Evolutionary conservation across 805 yeast species (phyloP), one percentile per base, ranked within the genome.

Genomic region (Blastobotrys muscicola): DNA sequence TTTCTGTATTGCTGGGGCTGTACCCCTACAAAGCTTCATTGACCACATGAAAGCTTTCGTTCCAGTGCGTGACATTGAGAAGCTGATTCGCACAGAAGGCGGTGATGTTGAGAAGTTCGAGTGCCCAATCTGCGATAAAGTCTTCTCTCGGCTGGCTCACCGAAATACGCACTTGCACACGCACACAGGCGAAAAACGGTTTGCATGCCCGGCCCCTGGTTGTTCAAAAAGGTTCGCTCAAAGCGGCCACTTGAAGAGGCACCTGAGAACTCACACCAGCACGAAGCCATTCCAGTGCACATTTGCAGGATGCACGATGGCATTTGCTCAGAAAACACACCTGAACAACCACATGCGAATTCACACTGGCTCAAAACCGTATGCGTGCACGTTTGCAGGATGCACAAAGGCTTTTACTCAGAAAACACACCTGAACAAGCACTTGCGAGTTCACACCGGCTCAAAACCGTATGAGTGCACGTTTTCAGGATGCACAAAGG

Each of bases 391-490:
- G 1, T 46, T 53, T 9, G 58, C 62, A 2, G 66, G 61, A 3
- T 92, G 98, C 61, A 68, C 63, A 0, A 75, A 75, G 48, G 60
- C 80, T 0, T 92, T 86, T 56, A 67, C 76, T 12, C 95, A 42
- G 82, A 80, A 48, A 76, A 84, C n/a, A 97, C n/a, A 90, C 65
- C 65, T 90, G 35, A 74, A 77, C 40, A 74, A 85, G 23, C 98
- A 92, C 59, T 48, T 68, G 43, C 59, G 82, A 16, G 76, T 85
- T 13, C 96, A 89, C 58, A 50, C 68, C 2, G 26, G 26, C 26
- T 20, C 26, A 20, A 20, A 20, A 20, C 26, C 26, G 6, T 20
- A 20, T 20, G 26, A 20, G 26, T 20, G 26, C 26, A 20, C 26
- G 26, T 20, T 20, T 16, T 4, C 5, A 3, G 37, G 13, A 3